phyloP scores from a whole-genome alignment of 73 alveolate genomes.

The Paramecium sexaurelia region DNA sequence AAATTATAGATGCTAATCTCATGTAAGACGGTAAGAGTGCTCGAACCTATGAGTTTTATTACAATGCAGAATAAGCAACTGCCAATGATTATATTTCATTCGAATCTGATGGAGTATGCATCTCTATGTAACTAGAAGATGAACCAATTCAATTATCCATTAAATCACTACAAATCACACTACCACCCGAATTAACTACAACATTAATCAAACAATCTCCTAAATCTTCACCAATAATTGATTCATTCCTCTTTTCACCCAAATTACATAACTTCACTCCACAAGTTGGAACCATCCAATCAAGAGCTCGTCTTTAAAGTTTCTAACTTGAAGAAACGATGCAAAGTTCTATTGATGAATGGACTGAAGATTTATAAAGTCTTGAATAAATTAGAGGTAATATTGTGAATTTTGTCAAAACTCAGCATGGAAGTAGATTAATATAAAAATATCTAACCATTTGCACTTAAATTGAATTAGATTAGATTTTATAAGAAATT shows the following conservation, averaged over 20 bases:
- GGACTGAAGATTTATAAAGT: constrained; percentile 21
- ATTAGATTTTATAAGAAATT: background rate
- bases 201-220: background rate
- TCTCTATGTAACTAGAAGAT: background rate
- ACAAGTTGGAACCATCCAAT: background rate
- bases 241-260: background rate
- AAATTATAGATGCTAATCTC: background rate
- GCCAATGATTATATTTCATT: background rate
- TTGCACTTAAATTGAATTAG: constrained; percentile 14
- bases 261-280: background rate
- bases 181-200: background rate
- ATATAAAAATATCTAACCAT: constrained; percentile 30
- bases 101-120: background rate
- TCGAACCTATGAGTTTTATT: background rate
- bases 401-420: constrained; percentile 10
- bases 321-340: background rate
- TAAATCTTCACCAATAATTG: background rate
- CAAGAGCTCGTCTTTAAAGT: background rate
- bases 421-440: constrained; percentile 37
- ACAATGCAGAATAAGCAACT: background rate
- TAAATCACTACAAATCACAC: background rate
- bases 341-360: background rate
- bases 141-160: background rate
- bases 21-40: background rate
- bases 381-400: constrained; percentile 14